Evolutionary conservation across 2,329 filamentous ascomycete genomes (phyloP).

Genomic region (Pyrenochaeta sp.): DNA sequence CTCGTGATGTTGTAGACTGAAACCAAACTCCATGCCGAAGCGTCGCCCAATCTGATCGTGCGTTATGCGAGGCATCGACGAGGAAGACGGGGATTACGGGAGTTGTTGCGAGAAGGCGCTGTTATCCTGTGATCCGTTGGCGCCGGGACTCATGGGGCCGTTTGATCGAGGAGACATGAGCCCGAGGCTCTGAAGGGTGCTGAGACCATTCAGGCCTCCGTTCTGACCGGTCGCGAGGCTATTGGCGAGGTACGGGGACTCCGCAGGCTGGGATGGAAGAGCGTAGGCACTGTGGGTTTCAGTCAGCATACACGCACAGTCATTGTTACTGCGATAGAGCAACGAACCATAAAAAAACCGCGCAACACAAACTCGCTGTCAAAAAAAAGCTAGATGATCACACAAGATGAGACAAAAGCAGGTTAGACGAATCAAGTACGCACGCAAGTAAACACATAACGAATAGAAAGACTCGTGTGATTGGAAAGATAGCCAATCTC

Average conservation of each 20-base stretch:
- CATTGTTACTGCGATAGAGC: background rate
- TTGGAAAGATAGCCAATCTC: conserved; percentile 50
- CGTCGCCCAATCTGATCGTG: background rate
- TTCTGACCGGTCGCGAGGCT: conserved; percentile 13
- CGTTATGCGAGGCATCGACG: background rate
- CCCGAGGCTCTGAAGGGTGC: conserved; percentile 4
- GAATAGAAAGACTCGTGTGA: conserved; percentile 41
- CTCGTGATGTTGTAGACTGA: conserved; percentile 1
- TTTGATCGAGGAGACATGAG: conserved; percentile 1
- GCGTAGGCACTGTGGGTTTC: background rate
- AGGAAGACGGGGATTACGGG: conserved; percentile 1
- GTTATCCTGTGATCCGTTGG: conserved; percentile 14
- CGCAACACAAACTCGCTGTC: conserved; percentile 6
- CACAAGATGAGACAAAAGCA: conserved; percentile 12
- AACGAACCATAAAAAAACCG: conserved; percentile 5
- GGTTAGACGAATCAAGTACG: conserved; percentile 32
- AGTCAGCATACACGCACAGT: background rate
- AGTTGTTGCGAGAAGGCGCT: conserved; percentile 23
- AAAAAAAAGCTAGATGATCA: background rate
- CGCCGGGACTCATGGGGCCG: conserved; percentile 11
- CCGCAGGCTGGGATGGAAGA: conserved; percentile 12
- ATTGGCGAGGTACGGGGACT: conserved; percentile 9
- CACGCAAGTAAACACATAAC: conserved; percentile 32
- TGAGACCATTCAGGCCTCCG: conserved; percentile 16
- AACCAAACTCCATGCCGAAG: background rate